Base-by-base conservation (phyloP, 257 asterid species). In the Haberlea rhodopensis region DNA sequence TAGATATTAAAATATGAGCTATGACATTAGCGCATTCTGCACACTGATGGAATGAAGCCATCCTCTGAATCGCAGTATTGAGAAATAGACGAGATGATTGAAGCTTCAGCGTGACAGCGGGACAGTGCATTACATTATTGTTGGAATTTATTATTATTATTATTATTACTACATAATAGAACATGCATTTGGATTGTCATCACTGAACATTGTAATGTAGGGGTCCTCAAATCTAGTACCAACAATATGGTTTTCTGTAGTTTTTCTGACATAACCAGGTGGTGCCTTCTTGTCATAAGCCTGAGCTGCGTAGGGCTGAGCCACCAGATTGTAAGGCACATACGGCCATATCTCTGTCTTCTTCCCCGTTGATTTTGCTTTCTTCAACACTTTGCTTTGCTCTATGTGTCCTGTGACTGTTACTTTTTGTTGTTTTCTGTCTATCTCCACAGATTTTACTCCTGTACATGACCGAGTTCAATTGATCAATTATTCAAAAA, bases 281-380 rank as follows among this genome's bases (percentile, higher is more conserved):
- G 97, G 97, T 16, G 97, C 97, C 67, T 80, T 88, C 85, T 84
- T 86, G 84, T 91, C 97, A 63, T 91, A 91, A 40, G 88, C 71
- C 65, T 66, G 81, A 1, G 84, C 82, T 0, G 94, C 86, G 58
- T 91, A 88, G 1, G 97, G 97, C 67, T 86, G 95, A 40, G 97
- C 88, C 76, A 91, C 97, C 72, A 88, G 76, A 65, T 84, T 84
- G 74, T 91, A 88, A 0, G 96, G 96, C 15, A 88, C 85, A 55
- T 91, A 91, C 2, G 95, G 97, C 97, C 97, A 91, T 43, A 88
- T 78, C 84, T 88, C 97, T 6, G 85, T 87, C 73, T 86, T 88
- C 63, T 88, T 91, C 48, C 96, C 96, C n/a, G 95, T 90, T 37
- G 95, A 70, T 63, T 84, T 81, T 0, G 95, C 96, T 70, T 82